A percentile compares a stretch with the other conserved stretches of the same genome.
phyloP scores from a whole-genome alignment of 148 eudicot species.

The Rhododendron mucronatum region DNA sequence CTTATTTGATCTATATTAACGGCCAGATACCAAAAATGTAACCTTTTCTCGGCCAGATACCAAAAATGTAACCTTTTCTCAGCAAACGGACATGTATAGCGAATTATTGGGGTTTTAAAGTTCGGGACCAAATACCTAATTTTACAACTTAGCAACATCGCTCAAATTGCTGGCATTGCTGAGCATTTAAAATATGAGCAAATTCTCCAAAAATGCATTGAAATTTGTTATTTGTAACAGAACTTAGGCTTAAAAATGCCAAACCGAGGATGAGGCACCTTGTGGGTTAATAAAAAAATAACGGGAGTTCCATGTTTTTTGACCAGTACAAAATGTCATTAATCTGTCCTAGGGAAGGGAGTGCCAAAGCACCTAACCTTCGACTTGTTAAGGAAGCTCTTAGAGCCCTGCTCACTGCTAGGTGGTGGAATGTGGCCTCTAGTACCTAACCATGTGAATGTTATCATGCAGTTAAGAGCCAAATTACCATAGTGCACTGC shows the following conservation, averaged over 20 bases:
- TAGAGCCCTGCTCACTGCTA: background rate
- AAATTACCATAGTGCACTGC: background rate
- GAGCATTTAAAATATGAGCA: background rate
- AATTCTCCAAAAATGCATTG: background rate
- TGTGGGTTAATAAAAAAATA: background rate
- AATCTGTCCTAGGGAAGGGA: background rate
- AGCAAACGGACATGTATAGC: background rate
- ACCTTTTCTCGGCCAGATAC: too few relatives aligned
- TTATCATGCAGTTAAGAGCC: background rate
- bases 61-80: background rate
- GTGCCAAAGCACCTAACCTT: background rate
- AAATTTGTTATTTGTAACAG: background rate
- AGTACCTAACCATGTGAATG: background rate
- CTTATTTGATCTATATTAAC: too few relatives aligned
- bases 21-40: too few relatives aligned
- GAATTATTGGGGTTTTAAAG: background rate
- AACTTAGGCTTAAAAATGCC: background rate
- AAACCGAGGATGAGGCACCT: background rate
- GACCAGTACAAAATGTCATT: background rate
- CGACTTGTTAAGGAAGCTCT: background rate
- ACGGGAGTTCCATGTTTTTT: background rate
- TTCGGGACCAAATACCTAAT: background rate
- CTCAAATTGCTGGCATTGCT: background rate
- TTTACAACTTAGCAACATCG: background rate
- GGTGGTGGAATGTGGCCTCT: background rate